These are phyloP conservation scores for Penicillium bialowiezense DNA, from an alignment of 495 filamentous ascomycete species.

Conservation along the genomic window DNA sequence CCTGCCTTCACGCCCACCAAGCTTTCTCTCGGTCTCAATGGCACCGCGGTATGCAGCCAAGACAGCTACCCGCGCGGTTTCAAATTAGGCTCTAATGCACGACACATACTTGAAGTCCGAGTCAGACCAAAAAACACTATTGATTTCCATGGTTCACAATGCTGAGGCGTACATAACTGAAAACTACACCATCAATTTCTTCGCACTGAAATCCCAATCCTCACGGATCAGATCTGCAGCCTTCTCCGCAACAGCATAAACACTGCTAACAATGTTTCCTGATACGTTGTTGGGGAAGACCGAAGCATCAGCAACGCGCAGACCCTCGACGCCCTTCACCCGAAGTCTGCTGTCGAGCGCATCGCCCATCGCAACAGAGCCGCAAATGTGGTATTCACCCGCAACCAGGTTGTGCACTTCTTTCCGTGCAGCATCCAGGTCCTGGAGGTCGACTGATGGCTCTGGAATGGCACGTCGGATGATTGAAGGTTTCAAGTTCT, in stretches of 20 bases:
- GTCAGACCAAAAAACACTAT: too few species aligned
- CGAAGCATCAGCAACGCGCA: slow-evolving; percentile 54
- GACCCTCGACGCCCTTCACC: slow-evolving; percentile 46
- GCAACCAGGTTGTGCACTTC: slow-evolving; percentile 14
- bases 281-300: slow-evolving; percentile 48
- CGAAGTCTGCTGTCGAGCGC: slow-evolving; percentile 48
- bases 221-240: slow-evolving; percentile 51
- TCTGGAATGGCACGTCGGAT: slow-evolving; percentile 14
- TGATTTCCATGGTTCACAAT: too few species aligned
- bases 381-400: slow-evolving; percentile 31
- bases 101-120: too few species aligned
- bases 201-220: slow-evolving; percentile 18
- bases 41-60: too few species aligned
- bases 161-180: too few species aligned
- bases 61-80: too few species aligned
- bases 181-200: slow-evolving; percentile 2
- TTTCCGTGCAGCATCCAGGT: slow-evolving; percentile 14
- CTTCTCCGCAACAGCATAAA: slow-evolving; percentile 57
- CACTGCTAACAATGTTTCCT: slow-evolving; percentile 46
- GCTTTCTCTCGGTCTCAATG: too few species aligned
- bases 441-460: slow-evolving; percentile 15
- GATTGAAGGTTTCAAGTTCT: slow-evolving; percentile 18
- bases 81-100: too few species aligned
- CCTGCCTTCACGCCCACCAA: too few species aligned
- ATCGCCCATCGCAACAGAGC: slow-evolving; percentile 56